phyloP scores from a whole-genome alignment of 2,329 filamentous ascomycete genomes.

The Aspergillus carbonarius region DNA sequence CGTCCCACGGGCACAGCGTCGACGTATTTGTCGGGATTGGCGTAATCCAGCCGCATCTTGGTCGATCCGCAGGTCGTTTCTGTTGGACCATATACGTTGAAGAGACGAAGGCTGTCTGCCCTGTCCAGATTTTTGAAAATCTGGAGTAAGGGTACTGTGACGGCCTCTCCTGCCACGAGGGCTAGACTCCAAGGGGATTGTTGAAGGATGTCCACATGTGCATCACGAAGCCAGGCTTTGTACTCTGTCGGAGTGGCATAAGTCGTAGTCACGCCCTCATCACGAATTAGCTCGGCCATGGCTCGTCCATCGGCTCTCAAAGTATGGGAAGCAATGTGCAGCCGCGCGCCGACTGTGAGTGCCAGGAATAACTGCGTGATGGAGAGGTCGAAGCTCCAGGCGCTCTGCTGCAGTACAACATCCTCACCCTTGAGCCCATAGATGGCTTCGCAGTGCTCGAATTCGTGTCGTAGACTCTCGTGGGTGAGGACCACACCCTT shows the following conservation, averaged over 20 bases:
- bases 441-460: background rate
- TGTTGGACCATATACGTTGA: constrained; percentile 19
- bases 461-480: background rate
- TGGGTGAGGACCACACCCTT: constrained; percentile 45
- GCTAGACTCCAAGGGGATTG: background rate
- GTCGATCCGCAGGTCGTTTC: constrained; percentile 23
- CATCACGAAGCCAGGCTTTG: constrained; percentile 8
- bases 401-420: constrained; percentile 16
- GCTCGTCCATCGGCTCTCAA: constrained; percentile 12
- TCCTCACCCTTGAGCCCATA: background rate
- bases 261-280: constrained; percentile 10
- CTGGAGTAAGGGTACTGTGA: background rate
- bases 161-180: background rate
- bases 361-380: constrained; percentile 12
- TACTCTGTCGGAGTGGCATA: constrained; percentile 19
- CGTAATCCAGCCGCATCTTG: constrained; percentile 16
- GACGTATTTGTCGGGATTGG: background rate
- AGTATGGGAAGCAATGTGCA: background rate
- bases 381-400: constrained; percentile 15
- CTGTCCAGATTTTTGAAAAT: background rate
- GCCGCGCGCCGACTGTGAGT: constrained; percentile 9
- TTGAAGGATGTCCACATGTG: background rate
- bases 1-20: constrained; percentile 13
- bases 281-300: constrained; percentile 6
- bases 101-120: constrained; percentile 11